Conservation (phyloP, 345 rosid species). For the Eucalyptus paniculata region DNA sequence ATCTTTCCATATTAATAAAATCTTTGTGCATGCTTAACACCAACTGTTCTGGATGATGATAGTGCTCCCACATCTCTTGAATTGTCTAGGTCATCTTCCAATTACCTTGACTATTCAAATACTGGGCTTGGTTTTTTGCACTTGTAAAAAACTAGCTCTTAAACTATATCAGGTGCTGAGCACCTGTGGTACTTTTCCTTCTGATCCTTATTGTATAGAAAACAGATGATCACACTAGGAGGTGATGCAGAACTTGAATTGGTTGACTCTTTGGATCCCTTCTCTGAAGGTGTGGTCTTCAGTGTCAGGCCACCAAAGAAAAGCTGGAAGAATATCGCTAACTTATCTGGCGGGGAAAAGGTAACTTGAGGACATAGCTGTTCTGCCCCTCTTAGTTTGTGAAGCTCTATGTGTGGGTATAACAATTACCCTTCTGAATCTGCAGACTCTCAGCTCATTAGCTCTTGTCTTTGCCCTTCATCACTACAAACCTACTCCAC, state of each 20-base stretch:
- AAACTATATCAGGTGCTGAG: background rate
- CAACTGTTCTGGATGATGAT: background rate
- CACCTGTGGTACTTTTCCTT: background rate
- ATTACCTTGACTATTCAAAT: background rate
- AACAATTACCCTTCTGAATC: background rate
- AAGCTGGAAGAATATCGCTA: conserved; percentile 97
- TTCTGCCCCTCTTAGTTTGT: background rate
- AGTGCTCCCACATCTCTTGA: background rate
- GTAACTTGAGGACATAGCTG: conserved; percentile 7
- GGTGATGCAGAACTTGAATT: conserved; percentile 98
- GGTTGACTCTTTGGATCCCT: conserved; percentile 95
- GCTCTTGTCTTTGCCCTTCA: conserved; percentile 98
- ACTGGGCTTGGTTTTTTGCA: background rate
- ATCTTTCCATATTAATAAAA: background rate
- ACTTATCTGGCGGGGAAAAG: conserved; percentile 98
- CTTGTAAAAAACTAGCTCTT: background rate
- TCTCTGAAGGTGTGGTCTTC: conserved; percentile 97
- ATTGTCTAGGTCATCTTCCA: background rate
- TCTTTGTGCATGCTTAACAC: background rate
- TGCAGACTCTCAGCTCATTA: conserved; percentile 92
- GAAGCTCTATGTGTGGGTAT: background rate
- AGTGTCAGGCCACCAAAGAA: conserved; percentile 98
- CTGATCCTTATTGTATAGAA: background rate
- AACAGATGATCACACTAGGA: conserved; percentile 95
- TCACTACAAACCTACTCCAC: conserved; percentile 99